A percentile compares a stretch with the other conserved stretches of the same genome.
These are phyloP conservation scores for Fomitiporia mediterranea DNA, from an alignment of 1,284 basidiomycete genomes.

Conservation along the genomic window DNA sequence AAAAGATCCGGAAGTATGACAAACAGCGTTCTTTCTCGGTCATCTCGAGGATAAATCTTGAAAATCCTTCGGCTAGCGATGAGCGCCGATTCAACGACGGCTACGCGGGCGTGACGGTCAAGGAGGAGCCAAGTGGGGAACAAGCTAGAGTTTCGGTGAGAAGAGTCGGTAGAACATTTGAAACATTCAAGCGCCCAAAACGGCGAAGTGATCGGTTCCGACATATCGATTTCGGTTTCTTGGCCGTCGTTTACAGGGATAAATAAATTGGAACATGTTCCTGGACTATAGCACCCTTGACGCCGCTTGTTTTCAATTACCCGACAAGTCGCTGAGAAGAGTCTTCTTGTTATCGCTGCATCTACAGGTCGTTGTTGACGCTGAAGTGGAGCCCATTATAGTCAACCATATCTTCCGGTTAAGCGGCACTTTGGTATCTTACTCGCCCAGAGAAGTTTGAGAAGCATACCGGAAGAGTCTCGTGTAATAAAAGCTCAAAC, in stretches of 20 bases:
- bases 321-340: too few relatives aligned
- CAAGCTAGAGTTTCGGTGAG: background rate
- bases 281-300: background rate
- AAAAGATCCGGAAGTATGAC: background rate
- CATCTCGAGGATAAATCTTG: background rate
- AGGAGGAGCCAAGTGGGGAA: background rate
- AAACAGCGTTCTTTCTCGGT: background rate
- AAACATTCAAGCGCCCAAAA: background rate
- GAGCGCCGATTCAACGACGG: background rate
- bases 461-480: too few relatives aligned
- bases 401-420: too few relatives aligned
- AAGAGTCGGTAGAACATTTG: background rate
- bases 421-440: too few relatives aligned
- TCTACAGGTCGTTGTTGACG: too few relatives aligned
- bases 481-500: too few relatives aligned
- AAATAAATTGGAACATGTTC: too few relatives aligned
- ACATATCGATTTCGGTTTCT: background rate
- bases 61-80: background rate
- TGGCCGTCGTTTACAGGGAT: too few relatives aligned
- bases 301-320: background rate
- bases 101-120: constrained; percentile 2
- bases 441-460: too few relatives aligned
- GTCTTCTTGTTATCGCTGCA: too few relatives aligned
- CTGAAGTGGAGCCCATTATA: too few relatives aligned
- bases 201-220: background rate